A percentile compares a stretch with the other conserved stretches of the same genome.
These are phyloP conservation scores for Taphrina wiesneri DNA, from an alignment of 1,139 yeast species.

Conservation along the genomic window DNA sequence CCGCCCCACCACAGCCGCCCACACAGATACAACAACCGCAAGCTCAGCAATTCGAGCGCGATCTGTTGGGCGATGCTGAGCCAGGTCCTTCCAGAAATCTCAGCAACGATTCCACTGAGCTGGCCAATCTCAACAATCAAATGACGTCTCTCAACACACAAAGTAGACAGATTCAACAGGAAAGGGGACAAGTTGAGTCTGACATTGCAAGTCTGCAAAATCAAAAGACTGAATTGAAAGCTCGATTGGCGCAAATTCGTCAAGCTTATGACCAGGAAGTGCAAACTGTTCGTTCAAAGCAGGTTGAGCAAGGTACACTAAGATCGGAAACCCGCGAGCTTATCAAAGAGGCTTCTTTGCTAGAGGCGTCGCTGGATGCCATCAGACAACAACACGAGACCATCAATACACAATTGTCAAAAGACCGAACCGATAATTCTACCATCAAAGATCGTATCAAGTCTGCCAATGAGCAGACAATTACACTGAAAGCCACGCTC, in stretches of 20 bases:
- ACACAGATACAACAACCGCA: not conserved
- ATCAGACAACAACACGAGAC: slow-evolving; percentile 67
- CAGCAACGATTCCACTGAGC: slow-evolving; percentile 77
- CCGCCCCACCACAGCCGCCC: slow-evolving; percentile 7
- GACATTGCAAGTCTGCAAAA: slow-evolving; percentile 67
- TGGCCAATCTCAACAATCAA: slow-evolving; percentile 85
- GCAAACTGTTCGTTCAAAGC: slow-evolving; percentile 66
- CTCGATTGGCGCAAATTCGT: slow-evolving; percentile 65
- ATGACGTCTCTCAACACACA: slow-evolving; percentile 75
- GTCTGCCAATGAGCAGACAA: slow-evolving; percentile 64
- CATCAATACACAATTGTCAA: slow-evolving; percentile 61
- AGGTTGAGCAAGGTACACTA: slow-evolving; percentile 58
- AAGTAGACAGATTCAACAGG: slow-evolving; percentile 67
- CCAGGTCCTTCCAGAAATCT: slow-evolving; percentile 52
- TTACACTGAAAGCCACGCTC: slow-evolving; percentile 59
- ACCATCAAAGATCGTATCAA: slow-evolving; percentile 44
- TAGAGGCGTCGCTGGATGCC: slow-evolving; percentile 79
- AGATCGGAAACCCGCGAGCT: slow-evolving; percentile 71
- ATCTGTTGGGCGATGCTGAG: slow-evolving; percentile 34
- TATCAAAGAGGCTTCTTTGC: slow-evolving; percentile 70
- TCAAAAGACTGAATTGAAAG: slow-evolving; percentile 69
- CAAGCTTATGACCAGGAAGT: slow-evolving; percentile 77
- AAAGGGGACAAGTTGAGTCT: slow-evolving; percentile 70
- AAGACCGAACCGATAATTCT: slow-evolving; percentile 63
- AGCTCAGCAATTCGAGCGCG: slow-evolving; percentile 13